Conservation (phyloP, 2,329 filamentous ascomycete genomes). For the Amylocarpus encephaloides region DNA sequence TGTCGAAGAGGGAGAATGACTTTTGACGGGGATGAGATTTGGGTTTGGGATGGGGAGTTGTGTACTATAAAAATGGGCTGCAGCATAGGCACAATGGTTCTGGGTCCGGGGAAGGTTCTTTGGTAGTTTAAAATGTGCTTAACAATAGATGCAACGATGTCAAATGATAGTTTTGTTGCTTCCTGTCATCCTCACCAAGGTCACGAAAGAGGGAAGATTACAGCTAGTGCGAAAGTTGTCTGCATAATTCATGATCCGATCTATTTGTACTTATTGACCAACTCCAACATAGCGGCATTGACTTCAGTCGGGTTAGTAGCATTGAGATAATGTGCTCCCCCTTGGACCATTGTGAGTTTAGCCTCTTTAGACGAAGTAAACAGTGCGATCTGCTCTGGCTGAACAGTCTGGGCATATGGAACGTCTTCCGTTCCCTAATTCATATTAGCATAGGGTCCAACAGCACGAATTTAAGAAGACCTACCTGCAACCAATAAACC, state of each 20-base stretch:
- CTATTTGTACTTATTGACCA: constrained; percentile 9
- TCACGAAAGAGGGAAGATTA: no score
- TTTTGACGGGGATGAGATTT: no score
- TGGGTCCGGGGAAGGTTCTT: no score
- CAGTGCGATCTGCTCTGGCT: constrained; percentile 44
- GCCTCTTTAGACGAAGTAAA: constrained; percentile 42
- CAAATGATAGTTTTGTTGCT: no score
- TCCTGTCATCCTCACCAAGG: no score
- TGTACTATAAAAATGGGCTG: no score
- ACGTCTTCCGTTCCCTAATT: constrained; percentile 40
- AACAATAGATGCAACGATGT: no score
- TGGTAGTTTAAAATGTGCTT: no score
- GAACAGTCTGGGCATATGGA: constrained; percentile 37
- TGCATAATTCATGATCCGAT: no score
- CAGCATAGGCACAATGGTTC: no score
- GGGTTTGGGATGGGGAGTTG: not conserved
- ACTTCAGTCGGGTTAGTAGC: constrained; percentile 24
- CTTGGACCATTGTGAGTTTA: constrained; percentile 39
- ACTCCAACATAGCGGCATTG: constrained; percentile 11
- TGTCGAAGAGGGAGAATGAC: not conserved
- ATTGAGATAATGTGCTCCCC: constrained; percentile 44
- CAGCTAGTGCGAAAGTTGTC: no score
- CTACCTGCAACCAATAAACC: constrained; percentile 38
- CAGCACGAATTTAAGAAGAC: not conserved
- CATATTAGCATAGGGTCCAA: no score